Evolutionary conservation across 2,329 filamentous ascomycete genomes (phyloP), one percentile per base, ranked within the genome.

Genomic region (Colletotrichum liaoningense): DNA sequence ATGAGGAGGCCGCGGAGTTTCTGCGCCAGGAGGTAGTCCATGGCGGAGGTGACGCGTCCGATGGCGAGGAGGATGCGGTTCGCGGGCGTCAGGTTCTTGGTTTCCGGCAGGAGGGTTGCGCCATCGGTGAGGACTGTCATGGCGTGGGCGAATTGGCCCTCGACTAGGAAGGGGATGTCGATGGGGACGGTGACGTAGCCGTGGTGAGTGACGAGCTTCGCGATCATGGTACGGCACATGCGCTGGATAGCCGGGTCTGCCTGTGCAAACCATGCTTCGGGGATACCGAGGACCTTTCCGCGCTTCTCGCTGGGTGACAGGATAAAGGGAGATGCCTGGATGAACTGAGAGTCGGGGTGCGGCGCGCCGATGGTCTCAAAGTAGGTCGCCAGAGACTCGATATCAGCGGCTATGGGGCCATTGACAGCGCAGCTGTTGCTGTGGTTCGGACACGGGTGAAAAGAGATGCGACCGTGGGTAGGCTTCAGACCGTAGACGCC

Each of bases 401-500:
- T 89, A 79, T 89, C 93, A 57, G 87, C 84, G 4, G 93, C 92
- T 72, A 95, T 88, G 0, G 93, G 93, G 0, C 93, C 93, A 14
- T 89, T 85, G 1, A 93, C 92, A 19, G 89, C 90, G 42, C 91
- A 91, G 0, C 89, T 93, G 42, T 87, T 86, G 30, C 88, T 89
- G 64, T 91, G 86, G 71, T 89, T 89, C 16, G 86, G 82, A 1
- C 90, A 88, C 0, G 93, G 93, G 4, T 86, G 85, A 62, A 83
- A 85, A 74, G 93, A 93, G 1, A 95, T 83, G 26, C 93, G 90
- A 30, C 88, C 88, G 78, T 94, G 92, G 0, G 89, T 91, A 0
- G 93, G 87, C 79, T 95, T 95, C 52, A 96, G 86, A 0, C 94
- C 93, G 79, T 91, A 95, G 7, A 94, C 84, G 12, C 92, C 93